These are phyloP conservation scores for Podospora didyma DNA, from an alignment of 495 filamentous ascomycete species.

Conservation along the genomic window DNA sequence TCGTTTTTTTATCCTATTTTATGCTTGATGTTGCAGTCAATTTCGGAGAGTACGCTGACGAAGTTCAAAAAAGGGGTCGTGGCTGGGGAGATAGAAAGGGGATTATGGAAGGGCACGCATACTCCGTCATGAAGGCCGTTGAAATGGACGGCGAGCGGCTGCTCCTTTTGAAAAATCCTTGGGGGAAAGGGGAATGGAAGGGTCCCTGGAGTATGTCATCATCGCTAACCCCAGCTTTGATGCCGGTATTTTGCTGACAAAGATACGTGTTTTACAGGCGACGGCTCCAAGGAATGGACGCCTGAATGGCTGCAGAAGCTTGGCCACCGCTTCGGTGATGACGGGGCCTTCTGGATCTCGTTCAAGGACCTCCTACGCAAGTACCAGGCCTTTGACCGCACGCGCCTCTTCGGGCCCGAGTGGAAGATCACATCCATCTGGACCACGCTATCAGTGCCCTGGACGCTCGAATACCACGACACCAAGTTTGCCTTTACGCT, in stretches of 20 bases:
- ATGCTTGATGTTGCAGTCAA: background rate
- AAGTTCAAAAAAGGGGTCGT: constrained; percentile 34
- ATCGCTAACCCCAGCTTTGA: background rate
- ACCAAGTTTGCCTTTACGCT: constrained; percentile 76
- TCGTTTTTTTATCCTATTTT: background rate
- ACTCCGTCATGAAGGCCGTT: constrained; percentile 79
- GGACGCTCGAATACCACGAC: constrained; percentile 79
- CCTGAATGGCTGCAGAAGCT: constrained; percentile 79
- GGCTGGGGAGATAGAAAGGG: constrained; percentile 63
- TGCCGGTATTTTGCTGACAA: constrained; percentile 1
- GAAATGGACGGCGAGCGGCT: constrained; percentile 74
- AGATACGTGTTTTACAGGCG: constrained; percentile 21
- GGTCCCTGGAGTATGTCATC: constrained; percentile 61
- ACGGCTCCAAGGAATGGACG: constrained; percentile 91
- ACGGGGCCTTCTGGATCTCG: constrained; percentile 67
- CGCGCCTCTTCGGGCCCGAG: constrained; percentile 77
- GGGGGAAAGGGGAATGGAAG: constrained; percentile 81
- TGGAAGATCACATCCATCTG: constrained; percentile 84
- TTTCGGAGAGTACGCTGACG: background rate
- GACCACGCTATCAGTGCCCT: constrained; percentile 80
- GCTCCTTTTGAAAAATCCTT: constrained; percentile 79
- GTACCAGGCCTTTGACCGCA: constrained; percentile 79
- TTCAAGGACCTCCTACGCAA: constrained; percentile 81
- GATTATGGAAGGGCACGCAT: constrained; percentile 78
- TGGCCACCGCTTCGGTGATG: constrained; percentile 81